A percentile compares a stretch with the other conserved stretches of the same genome.
phyloP scores from a whole-genome alignment of 2,329 filamentous ascomycete genomes.

The Fusarium mangiferae region DNA sequence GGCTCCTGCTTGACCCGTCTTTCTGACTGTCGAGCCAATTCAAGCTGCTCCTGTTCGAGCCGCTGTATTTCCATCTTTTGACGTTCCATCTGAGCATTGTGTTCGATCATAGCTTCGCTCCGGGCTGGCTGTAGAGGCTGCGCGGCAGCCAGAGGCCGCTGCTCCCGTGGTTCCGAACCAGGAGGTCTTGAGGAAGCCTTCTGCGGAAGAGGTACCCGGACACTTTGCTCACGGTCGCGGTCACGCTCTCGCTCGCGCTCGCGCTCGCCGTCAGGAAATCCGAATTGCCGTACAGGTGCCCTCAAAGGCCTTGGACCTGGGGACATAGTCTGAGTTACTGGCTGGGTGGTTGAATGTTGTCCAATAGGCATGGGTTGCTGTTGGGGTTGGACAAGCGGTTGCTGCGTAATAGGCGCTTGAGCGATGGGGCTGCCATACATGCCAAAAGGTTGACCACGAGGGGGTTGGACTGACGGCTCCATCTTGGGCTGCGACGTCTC shows the following conservation, averaged over 20 bases:
- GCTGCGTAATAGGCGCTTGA: constrained; percentile 52
- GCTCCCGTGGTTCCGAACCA: constrained; percentile 49
- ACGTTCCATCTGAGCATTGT: constrained; percentile 45
- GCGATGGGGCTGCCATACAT: constrained; percentile 60
- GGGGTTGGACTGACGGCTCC: constrained; percentile 51
- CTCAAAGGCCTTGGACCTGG: constrained; percentile 56
- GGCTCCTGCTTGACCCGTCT: constrained; percentile 61
- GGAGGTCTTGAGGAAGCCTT: constrained; percentile 49
- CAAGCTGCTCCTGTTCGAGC: constrained; percentile 45
- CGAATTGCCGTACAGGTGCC: constrained; percentile 55
- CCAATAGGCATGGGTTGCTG: constrained; percentile 47
- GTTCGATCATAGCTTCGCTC: constrained; percentile 48
- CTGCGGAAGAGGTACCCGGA: constrained; percentile 54
- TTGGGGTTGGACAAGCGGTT: constrained; percentile 42
- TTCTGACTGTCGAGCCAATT: constrained; percentile 45
- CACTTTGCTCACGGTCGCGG: constrained; percentile 46
- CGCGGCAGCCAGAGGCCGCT: constrained; percentile 48
- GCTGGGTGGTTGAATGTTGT: constrained; percentile 52
- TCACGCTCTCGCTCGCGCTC: constrained; percentile 52
- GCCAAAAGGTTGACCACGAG: constrained; percentile 52
- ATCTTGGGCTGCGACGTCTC: constrained; percentile 59
- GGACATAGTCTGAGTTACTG: constrained; percentile 58
- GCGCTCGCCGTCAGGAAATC: constrained; percentile 57
- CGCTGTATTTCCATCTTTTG: constrained; percentile 48
- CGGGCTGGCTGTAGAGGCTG: constrained; percentile 49